Conservation (phyloP, 2,329 filamentous ascomycete genomes). For the Acephala macrosclerotiorum region DNA sequence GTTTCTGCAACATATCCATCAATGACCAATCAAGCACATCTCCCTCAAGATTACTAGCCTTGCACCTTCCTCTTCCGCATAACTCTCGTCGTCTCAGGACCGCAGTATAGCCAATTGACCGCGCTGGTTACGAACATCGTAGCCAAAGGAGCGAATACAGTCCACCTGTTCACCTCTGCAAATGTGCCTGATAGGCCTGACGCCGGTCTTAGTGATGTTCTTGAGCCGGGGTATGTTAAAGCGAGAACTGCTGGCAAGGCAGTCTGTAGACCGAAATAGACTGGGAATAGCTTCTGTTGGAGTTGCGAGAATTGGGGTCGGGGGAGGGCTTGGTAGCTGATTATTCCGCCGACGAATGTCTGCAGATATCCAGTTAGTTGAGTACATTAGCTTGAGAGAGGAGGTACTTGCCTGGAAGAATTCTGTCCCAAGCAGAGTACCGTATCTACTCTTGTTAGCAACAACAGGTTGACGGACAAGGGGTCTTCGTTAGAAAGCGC, state of each 20-base stretch:
- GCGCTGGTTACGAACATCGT: constrained; percentile 75
- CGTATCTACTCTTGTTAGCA: constrained; percentile 70
- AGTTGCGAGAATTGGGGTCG: constrained; percentile 82
- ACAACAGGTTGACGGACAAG: constrained; percentile 15
- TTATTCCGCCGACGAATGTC: constrained; percentile 78
- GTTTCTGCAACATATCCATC: constrained; percentile 62
- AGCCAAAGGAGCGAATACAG: constrained; percentile 72
- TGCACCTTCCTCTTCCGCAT: constrained; percentile 82
- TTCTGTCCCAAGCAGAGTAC: constrained; percentile 84
- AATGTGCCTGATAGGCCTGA: constrained; percentile 63
- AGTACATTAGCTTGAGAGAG: not conserved
- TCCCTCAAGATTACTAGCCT: constrained; percentile 60
- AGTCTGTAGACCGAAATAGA: constrained; percentile 89
- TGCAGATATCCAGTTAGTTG: constrained; percentile 42
- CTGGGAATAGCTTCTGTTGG: constrained; percentile 82
- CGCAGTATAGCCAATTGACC: constrained; percentile 73
- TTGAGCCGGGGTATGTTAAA: constrained; percentile 77
- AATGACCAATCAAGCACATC: not conserved
- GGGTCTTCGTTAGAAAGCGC: constrained; percentile 40
- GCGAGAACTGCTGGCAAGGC: constrained; percentile 75
- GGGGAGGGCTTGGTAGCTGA: constrained; percentile 79
- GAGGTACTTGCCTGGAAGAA: constrained; percentile 75
- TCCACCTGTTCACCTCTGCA: constrained; percentile 65
- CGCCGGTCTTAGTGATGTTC: constrained; percentile 43
- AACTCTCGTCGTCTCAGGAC: constrained; percentile 76